These are phyloP conservation scores for Xylariaceae sp. DNA, from an alignment of 2,329 filamentous ascomycete species.

Conservation along the genomic window DNA sequence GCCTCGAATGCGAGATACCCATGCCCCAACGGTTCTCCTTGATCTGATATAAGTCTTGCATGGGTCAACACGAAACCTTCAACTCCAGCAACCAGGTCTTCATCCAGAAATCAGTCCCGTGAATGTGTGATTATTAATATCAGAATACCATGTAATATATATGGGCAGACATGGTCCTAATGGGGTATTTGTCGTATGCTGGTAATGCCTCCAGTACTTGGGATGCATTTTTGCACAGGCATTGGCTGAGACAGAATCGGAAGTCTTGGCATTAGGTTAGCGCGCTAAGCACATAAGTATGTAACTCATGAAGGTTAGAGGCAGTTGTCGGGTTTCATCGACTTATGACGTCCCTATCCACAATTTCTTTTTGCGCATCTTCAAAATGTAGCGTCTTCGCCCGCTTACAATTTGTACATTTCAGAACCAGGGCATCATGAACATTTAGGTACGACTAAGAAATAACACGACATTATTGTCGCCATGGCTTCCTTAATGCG, in stretches of 20 bases:
- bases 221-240: no score
- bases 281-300: no score
- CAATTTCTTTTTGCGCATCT: conserved; percentile 15
- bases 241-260: no score
- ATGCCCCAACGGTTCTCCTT: neutral
- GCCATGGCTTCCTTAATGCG: conserved; percentile 23
- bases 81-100: neutral
- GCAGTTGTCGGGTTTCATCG: neutral
- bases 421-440: conserved; percentile 9
- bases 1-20: neutral
- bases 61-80: neutral
- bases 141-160: neutral
- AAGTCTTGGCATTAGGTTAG: no score
- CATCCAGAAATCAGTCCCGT: neutral
- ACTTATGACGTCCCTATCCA: conserved; percentile 26
- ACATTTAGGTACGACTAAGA: neutral
- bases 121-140: neutral
- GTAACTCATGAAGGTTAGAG: no score
- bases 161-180: neutral
- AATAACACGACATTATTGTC: conserved; percentile 12
- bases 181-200: neutral
- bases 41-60: neutral
- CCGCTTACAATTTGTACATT: conserved; percentile 10
- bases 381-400: conserved; percentile 6
- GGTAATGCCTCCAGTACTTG: no score